Conservation (phyloP, 164 flowering plant species). For the Paratinospora sagittata region DNA sequence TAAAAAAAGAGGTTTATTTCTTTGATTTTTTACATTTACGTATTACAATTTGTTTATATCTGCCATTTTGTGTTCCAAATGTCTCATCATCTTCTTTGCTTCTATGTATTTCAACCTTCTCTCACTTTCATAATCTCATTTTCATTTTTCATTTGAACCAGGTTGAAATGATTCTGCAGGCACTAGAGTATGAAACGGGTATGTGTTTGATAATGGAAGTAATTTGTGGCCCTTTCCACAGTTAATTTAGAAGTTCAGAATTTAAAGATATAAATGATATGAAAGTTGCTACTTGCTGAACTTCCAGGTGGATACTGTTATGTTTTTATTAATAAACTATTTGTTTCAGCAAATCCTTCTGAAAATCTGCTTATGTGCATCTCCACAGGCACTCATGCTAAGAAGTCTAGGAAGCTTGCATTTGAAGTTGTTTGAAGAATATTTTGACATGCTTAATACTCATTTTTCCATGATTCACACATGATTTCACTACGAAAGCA, state of each 20-base stretch:
- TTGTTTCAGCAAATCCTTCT: background rate
- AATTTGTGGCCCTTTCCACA: background rate
- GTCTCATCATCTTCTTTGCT: background rate
- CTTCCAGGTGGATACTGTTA: background rate
- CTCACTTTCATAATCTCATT: background rate
- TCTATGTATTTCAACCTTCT: background rate
- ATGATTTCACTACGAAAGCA: too few relatives aligned
- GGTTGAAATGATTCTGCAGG: conserved; percentile 99
- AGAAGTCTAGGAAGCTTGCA: too few relatives aligned
- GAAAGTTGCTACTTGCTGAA: background rate
- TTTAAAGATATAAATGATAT: background rate
- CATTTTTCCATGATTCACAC: too few relatives aligned
- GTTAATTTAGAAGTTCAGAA: background rate
- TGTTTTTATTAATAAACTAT: background rate
- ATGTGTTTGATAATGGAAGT: conserved; percentile 14
- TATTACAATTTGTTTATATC: too few relatives aligned
- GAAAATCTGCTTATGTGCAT: background rate
- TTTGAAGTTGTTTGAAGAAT: too few relatives aligned
- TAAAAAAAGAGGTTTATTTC: too few relatives aligned
- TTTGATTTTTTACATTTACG: too few relatives aligned
- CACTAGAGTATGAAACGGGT: conserved; percentile 95
- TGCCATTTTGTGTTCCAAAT: too few relatives aligned
- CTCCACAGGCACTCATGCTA: background rate
- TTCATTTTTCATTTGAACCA: conserved; percentile 20
- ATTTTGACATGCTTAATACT: too few relatives aligned